These are phyloP conservation scores for Carex sylvatica DNA, from an alignment of 202 grass and related monocot genomes.

Conservation along the genomic window DNA sequence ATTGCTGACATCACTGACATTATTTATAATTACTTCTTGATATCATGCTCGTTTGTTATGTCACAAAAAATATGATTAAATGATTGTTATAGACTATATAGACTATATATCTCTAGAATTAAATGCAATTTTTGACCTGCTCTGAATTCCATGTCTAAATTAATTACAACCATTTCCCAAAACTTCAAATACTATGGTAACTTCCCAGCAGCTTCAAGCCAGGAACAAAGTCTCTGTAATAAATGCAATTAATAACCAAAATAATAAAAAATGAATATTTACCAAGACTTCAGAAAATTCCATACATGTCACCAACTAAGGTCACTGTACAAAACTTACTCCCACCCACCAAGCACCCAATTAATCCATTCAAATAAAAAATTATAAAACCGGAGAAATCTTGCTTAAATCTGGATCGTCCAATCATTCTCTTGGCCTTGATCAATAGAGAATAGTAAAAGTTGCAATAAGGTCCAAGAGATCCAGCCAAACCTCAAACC, in stretches of 20 bases:
- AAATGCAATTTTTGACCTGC: too few relatives aligned
- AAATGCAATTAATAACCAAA: neutral
- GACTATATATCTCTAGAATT: too few relatives aligned
- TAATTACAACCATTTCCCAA: too few relatives aligned
- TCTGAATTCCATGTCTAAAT: too few relatives aligned
- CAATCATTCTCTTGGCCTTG: neutral
- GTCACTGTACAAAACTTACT: neutral
- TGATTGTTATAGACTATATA: too few relatives aligned
- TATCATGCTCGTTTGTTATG: too few relatives aligned
- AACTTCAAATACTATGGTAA: neutral
- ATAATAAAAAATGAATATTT: conserved; percentile 8
- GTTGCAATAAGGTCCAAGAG: neutral
- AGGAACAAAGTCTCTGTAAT: neutral
- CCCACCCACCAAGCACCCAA: neutral
- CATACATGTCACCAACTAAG: neutral
- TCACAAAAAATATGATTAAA: too few relatives aligned
- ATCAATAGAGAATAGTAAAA: neutral
- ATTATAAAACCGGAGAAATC: neutral
- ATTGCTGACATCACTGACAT: too few relatives aligned
- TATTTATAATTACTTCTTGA: too few relatives aligned
- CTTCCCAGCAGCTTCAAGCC: neutral
- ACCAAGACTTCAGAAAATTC: neutral
- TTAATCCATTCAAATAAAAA: neutral
- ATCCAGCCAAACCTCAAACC: neutral
- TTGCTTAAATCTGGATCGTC: neutral